Evolutionary conservation across 2,329 filamentous ascomycete species (phyloP), one percentile per base, ranked within the genome.

Genomic region (Alternaria sp.): DNA sequence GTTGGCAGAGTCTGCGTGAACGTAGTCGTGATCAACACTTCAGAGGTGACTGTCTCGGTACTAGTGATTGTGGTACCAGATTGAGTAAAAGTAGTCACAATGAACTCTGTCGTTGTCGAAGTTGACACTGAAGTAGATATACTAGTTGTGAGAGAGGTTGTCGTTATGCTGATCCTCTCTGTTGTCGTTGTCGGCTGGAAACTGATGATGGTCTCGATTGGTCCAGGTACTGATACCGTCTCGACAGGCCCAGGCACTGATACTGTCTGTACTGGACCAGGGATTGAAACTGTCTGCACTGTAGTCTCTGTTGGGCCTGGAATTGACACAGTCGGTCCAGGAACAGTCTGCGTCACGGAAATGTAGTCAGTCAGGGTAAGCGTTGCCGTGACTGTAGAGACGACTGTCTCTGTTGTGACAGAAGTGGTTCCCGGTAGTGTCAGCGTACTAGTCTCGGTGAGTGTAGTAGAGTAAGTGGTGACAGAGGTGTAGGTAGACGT

Each of bases 401-500:
- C 63, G 4, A 67, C 55, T 7, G 66, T 66, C 28, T 57, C 47
- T 7, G 66, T 66, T 11, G 57, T 52, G 36, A 51, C 47, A 7
- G 59, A 61, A 2, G 59, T 64, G 18, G 58, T 62, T 6, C 61
- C 61, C 9, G 61, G 48, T 5, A 64, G 12, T 49, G 54, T 54
- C 22, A 51, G 36, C 12, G 59, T 59, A 5, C 18, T 54, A 16
- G 51, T 51, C 4, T 58, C 47, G 39, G 54, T 57, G 6, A 22
- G 14, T 0, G 61, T 64, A 4, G 58, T 62, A 16, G 42, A 49
- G 12, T 46, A 58, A 9, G 59, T 64, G 2, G 59, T 64, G 7
- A 52, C 9, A 59, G 54, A 57, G 9, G 56, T 66, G n/a, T 65
- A 54, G 12, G 71, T 69, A 7, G 61, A 71, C 3, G 62, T 68